These are phyloP conservation scores for Bombardia bombarda DNA, from an alignment of 495 filamentous ascomycete species.

Conservation along the genomic window DNA sequence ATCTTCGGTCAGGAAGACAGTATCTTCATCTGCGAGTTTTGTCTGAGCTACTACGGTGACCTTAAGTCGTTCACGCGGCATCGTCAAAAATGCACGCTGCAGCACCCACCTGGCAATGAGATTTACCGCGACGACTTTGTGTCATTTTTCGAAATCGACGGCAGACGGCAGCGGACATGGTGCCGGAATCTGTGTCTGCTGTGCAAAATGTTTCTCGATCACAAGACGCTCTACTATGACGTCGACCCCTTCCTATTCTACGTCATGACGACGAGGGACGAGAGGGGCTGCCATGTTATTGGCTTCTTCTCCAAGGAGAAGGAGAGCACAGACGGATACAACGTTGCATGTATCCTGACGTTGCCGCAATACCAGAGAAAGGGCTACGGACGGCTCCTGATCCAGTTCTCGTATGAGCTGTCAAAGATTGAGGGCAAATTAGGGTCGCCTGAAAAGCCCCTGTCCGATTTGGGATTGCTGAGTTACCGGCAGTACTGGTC, in stretches of 20 bases:
- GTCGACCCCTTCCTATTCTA: slow-evolving; percentile 98
- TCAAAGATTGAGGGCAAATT: slow-evolving; percentile 91
- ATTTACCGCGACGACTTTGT: slow-evolving; percentile 94
- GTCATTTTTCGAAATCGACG: slow-evolving; percentile 96
- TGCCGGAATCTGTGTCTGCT: slow-evolving; percentile 93
- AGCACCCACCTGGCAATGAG: slow-evolving; percentile 94
- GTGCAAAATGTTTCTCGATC: slow-evolving; percentile 93
- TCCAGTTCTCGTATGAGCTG: slow-evolving; percentile 96
- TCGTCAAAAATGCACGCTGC: slow-evolving; percentile 80
- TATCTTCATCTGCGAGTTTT: slow-evolving; percentile 97
- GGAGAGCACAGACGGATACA: slow-evolving; percentile 91
- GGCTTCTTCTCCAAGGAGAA: slow-evolving; percentile 99
- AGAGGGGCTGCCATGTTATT: slow-evolving; percentile 83
- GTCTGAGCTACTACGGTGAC: slow-evolving; percentile 81
- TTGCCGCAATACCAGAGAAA: slow-evolving; percentile 92
- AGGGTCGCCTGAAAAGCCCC: slow-evolving; percentile 91
- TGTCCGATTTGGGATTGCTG: slow-evolving; percentile 85
- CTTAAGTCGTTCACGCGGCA: slow-evolving; percentile 74
- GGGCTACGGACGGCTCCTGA: slow-evolving; percentile 85
- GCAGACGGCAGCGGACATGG: slow-evolving; percentile 89
- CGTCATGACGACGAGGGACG: slow-evolving; percentile 85
- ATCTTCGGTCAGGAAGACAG: slow-evolving; percentile 77
- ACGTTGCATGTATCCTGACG: slow-evolving; percentile 94
- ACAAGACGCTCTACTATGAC: slow-evolving; percentile 99
- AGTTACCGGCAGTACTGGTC: slow-evolving; percentile 96